Evolutionary conservation across 1,284 basidiomycete genomes (phyloP), one percentile per base, ranked within the genome.

Genomic region (Porogramme epimiltina): DNA sequence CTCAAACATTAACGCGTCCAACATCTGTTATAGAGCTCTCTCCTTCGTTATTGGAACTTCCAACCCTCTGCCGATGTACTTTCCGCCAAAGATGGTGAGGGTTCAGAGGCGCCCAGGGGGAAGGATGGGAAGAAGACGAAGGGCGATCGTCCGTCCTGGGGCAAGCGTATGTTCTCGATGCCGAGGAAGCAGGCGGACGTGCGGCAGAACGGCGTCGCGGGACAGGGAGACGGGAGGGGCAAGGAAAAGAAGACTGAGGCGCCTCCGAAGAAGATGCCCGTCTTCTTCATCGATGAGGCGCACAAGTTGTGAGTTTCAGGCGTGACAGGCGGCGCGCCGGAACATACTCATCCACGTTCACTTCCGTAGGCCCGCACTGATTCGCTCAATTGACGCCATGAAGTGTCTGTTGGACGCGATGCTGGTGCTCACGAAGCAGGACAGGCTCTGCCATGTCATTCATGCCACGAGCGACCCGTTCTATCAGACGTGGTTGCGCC

Each of bases 391-490:
- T 4, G 87, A 89, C 38, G 81, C 89, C 3, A 89, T 93, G 86
- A 92, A 91, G 65, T 86, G 83, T 56, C 70, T 93, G 8, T 76
- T 93, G 25, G 91, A 92, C 62, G 87, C 88, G 6, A 88, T 91
- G 80, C 80, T 92, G 18, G 91, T 92, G 15, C 72, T 93, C 43
- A 91, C 90, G 31, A 93, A 92, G 71, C 90, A 93, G 68, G 87
- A 93, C 63, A 76, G 87, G 15, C 68, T 93, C 13, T 90, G 88
- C 59, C 90, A 92, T 62, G 86, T 91, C 61, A 82, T 93, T 44
- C 89, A 92, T 58, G 87, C 89, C 2, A 91, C 91, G 2, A 89
- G 84, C 62, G 90, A 93, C 57, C 84, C 89, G 0, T 91, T 92
- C 70, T 92, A 91, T 66, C 87, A 89, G 62, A 88, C 84, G 25